A percentile compares a stretch with the other conserved stretches of the same genome.
phyloP scores from a whole-genome alignment of 2,329 filamentous ascomycete genomes.

The Fusarium robinianum region DNA sequence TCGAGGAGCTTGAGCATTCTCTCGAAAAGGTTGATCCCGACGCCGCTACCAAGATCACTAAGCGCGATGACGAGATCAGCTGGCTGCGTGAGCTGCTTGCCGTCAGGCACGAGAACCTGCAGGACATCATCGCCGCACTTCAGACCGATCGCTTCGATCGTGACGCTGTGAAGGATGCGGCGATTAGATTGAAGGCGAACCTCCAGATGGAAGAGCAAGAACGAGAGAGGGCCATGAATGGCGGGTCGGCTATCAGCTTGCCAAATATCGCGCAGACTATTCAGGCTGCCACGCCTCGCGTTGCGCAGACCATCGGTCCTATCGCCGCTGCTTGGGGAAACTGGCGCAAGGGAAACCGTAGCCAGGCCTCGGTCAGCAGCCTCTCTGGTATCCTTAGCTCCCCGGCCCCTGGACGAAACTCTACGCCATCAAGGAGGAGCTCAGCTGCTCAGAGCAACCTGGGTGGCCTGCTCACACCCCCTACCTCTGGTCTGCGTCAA shows the following conservation, averaged over 20 bases:
- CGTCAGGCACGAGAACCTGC: conserved; percentile 86
- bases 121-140: conserved; percentile 85
- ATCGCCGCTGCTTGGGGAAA: conserved; percentile 93
- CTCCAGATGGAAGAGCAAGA: conserved; percentile 98
- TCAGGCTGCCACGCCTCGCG: conserved; percentile 77
- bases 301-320: conserved; percentile 78
- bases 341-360: conserved; percentile 76
- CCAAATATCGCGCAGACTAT: conserved; percentile 79
- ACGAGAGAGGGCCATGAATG: conserved; percentile 80
- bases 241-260: conserved; percentile 67
- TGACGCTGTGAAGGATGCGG: conserved; percentile 81
- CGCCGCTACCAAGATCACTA: conserved; percentile 79
- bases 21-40: conserved; percentile 74
- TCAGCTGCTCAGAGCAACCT: conserved; percentile 61
- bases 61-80: conserved; percentile 89
- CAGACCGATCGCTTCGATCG: conserved; percentile 76
- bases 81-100: conserved; percentile 94
- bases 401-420: conserved; percentile 46
- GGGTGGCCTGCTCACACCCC: conserved; percentile 87
- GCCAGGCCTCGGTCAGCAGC: conserved; percentile 54
- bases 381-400: conserved; percentile 54
- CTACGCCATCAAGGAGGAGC: conserved; percentile 65
- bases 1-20: conserved; percentile 82
- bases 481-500: conserved; percentile 72
- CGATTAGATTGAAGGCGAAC: conserved; percentile 90